Conservation (phyloP, 129 eudicot species). For the Sambucus nigra region DNA sequence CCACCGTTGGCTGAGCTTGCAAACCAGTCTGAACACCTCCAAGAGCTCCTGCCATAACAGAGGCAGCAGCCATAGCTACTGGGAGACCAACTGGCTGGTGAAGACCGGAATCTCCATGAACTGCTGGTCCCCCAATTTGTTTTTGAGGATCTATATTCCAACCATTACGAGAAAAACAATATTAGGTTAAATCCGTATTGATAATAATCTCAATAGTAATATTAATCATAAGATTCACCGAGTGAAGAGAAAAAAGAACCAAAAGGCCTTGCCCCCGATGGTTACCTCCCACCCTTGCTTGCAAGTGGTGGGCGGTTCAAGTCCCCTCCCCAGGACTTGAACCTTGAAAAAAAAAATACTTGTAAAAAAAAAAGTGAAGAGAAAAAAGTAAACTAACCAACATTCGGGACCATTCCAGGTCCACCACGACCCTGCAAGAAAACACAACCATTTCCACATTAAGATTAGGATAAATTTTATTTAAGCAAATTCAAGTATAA, state of each 20-base stretch:
- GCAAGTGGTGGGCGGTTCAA: no score
- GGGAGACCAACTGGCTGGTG: constrained; percentile 62
- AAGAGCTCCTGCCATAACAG: constrained; percentile 69
- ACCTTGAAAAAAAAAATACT: no score
- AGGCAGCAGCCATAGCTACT: constrained; percentile 78
- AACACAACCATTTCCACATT: background rate
- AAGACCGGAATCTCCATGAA: constrained; percentile 34
- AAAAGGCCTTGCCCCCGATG: no score
- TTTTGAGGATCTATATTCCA: constrained; percentile 48
- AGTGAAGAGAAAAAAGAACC: no score
- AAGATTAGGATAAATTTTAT: constrained; percentile 2
- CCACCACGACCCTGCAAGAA: constrained; percentile 75
- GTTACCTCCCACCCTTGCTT: no score
- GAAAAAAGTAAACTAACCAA: constrained; percentile 46
- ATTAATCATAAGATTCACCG: constrained; percentile 4
- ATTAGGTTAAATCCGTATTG: background rate
- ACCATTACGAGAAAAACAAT: background rate
- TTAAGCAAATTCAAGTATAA: no score
- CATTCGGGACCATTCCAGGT: constrained; percentile 61
- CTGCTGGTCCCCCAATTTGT: constrained; percentile 61
- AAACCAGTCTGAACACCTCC: constrained; percentile 63
- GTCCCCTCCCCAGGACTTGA: no score
- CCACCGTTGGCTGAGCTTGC: constrained; percentile 39
- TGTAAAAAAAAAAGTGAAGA: no score
- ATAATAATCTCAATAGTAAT: no score